Conservation (phyloP, 108 stramenopile genomes). For the Skeletonema costatum region DNA sequence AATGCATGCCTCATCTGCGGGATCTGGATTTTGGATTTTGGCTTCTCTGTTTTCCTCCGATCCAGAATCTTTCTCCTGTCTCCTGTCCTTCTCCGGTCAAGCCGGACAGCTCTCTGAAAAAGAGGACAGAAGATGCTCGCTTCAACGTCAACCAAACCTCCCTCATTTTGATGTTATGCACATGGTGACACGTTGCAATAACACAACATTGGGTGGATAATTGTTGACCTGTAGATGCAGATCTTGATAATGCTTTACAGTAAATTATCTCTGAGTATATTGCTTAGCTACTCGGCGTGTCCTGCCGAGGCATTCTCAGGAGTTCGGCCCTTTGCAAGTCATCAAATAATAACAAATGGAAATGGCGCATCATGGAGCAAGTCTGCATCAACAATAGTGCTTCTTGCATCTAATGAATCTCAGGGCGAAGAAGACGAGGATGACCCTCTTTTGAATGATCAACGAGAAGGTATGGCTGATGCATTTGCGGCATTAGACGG, state of each 20-base stretch:
- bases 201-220: not conserved
- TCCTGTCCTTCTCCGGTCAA: too few relatives aligned
- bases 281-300: not conserved
- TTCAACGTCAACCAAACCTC: too few relatives aligned
- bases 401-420: constrained; percentile 1
- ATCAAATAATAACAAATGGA: not conserved
- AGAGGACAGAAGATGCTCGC: too few relatives aligned
- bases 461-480: constrained; percentile 45
- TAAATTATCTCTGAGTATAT: not conserved
- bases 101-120: too few relatives aligned
- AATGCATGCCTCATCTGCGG: too few relatives aligned
- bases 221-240: not conserved
- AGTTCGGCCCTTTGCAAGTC: constrained; percentile 1
- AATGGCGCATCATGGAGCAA: not conserved
- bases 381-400: not conserved
- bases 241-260: not conserved
- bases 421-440: constrained; percentile 1
- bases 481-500: constrained; percentile 39
- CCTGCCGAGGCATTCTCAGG: not conserved
- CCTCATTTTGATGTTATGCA: too few relatives aligned
- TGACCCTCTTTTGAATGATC: constrained; percentile 23
- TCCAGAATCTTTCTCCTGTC: too few relatives aligned
- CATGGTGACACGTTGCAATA: not conserved
- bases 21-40: too few relatives aligned
- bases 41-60: too few relatives aligned